Conservation (phyloP, 2,329 filamentous ascomycete genomes). For the Emericellopsis atlantica region DNA sequence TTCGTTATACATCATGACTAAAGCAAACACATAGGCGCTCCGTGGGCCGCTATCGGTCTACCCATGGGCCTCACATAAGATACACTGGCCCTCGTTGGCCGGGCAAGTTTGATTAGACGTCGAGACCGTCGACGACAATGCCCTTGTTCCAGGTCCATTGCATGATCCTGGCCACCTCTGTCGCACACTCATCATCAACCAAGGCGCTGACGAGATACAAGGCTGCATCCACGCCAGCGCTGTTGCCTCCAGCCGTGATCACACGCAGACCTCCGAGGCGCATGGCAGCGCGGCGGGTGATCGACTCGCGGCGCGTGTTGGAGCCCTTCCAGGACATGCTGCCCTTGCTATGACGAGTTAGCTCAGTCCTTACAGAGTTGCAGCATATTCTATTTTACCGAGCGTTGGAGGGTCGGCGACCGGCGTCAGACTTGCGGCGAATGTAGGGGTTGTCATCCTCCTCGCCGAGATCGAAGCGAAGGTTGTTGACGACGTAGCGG, state of each 20-base stretch:
- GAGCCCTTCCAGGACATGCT: slow-evolving; percentile 71
- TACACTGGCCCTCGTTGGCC: slow-evolving; percentile 1
- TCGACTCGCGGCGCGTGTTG: slow-evolving; percentile 65
- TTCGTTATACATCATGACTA: neutral
- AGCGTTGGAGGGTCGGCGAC: slow-evolving; percentile 46
- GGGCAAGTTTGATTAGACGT: slow-evolving; percentile 46
- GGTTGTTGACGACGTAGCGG: slow-evolving; percentile 83
- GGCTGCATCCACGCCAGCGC: slow-evolving; percentile 70
- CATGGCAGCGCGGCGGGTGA: slow-evolving; percentile 65
- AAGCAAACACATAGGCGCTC: neutral
- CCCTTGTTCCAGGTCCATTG: slow-evolving; percentile 83
- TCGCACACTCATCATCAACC: slow-evolving; percentile 64
- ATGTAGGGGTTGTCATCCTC: slow-evolving; percentile 78
- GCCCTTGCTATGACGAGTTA: slow-evolving; percentile 48
- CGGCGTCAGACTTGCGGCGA: slow-evolving; percentile 57
- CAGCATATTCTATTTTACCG: slow-evolving; percentile 25
- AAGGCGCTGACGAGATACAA: slow-evolving; percentile 77
- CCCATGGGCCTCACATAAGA: neutral
- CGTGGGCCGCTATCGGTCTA: neutral
- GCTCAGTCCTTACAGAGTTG: slow-evolving; percentile 4
- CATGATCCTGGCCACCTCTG: slow-evolving; percentile 62
- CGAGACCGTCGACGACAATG: slow-evolving; percentile 70
- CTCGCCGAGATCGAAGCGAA: slow-evolving; percentile 72
- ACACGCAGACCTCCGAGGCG: slow-evolving; percentile 58
- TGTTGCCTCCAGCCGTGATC: slow-evolving; percentile 68